Evolutionary conservation across 176 grass and related monocot genomes (phyloP).

Genomic region (Aechmea fasciata): DNA sequence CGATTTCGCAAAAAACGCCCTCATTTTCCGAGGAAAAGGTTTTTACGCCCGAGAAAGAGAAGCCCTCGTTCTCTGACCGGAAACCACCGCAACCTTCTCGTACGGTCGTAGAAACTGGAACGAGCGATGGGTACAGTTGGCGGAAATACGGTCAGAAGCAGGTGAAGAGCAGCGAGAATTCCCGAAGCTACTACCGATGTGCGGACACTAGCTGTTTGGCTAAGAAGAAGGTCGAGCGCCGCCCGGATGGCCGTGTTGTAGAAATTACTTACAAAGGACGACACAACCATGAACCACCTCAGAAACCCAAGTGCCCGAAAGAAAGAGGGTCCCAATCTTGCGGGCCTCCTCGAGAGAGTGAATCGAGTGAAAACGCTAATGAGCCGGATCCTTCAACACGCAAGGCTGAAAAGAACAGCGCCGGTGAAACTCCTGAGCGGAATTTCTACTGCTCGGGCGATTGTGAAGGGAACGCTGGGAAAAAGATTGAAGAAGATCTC

Average conservation of each 20-base stretch:
- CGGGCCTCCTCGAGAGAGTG: background rate
- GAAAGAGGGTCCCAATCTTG: conserved; percentile 20
- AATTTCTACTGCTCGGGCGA: too few species aligned
- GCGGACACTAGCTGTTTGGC: conserved; percentile 43
- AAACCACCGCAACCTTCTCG: too few species aligned
- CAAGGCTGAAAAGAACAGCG: too few species aligned
- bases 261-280: conserved; percentile 73
- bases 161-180: conserved; percentile 62
- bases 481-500: conserved; percentile 7
- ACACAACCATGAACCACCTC: conserved; percentile 42
- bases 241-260: conserved; percentile 40
- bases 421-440: too few species aligned
- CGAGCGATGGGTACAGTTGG: conserved; percentile 61
- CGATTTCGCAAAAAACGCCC: too few species aligned
- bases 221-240: conserved; percentile 71
- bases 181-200: conserved; percentile 74
- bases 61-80: too few species aligned
- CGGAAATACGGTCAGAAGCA: conserved; percentile 75
- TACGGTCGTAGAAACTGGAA: too few species aligned
- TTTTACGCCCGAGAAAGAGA: too few species aligned
- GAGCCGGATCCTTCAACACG: too few species aligned
- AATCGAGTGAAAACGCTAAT: background rate
- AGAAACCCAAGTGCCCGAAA: conserved; percentile 48
- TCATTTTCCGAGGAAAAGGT: too few species aligned
- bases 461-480: background rate